A percentile compares a stretch with the other conserved stretches of the same genome.
Conservation (phyloP, 441 rosid genomes). For the Populus trichocarpa region DNA sequence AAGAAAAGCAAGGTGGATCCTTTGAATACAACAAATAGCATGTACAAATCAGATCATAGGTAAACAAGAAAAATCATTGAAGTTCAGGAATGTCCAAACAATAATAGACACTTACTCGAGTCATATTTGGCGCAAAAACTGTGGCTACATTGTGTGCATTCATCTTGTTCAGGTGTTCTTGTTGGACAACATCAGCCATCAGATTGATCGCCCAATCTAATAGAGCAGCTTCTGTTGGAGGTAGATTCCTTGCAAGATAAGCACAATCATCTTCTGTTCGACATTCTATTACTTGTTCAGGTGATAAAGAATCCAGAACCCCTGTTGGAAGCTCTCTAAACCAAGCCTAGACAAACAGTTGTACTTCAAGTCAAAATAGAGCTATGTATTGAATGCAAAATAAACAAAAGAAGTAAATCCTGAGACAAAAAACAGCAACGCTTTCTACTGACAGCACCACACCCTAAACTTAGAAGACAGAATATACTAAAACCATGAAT, state of each 20-base stretch:
- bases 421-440: not conserved
- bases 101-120: slow-evolving; percentile 46
- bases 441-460: not conserved
- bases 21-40: not conserved
- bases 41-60: not conserved
- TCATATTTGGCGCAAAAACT: slow-evolving; percentile 96
- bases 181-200: slow-evolving; percentile 47
- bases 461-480: not conserved
- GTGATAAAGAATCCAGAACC: slow-evolving; percentile 69
- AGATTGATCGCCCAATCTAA: slow-evolving; percentile 89
- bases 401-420: not conserved
- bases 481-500: too few relatives aligned
- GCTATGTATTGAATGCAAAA: not conserved
- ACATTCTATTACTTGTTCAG: slow-evolving; percentile 81
- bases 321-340: slow-evolving; percentile 84
- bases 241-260: slow-evolving; percentile 61
- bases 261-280: slow-evolving; percentile 71
- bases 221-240: slow-evolving; percentile 68
- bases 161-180: slow-evolving; percentile 65
- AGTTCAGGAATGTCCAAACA: not conserved
- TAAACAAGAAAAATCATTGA: not conserved
- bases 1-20: not conserved
- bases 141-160: slow-evolving; percentile 81
- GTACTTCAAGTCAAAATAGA: slow-evolving; percentile 2
- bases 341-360: slow-evolving; percentile 63